phyloP scores from a whole-genome alignment of 495 filamentous ascomycete genomes.

The Saxophila tyrrhenica region DNA sequence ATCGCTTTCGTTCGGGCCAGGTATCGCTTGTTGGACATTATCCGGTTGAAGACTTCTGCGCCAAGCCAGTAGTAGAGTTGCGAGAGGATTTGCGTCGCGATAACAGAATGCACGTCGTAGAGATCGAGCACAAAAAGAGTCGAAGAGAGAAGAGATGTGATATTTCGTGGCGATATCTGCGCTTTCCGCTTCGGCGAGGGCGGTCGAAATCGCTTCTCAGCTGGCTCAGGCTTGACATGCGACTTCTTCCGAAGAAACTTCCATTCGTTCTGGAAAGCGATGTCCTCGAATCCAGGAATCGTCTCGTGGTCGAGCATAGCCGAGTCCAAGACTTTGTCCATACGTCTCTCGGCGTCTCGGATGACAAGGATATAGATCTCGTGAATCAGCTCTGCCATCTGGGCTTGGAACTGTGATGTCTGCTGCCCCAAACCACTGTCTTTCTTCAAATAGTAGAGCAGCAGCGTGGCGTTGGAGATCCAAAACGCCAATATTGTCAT shows the following conservation, averaged over 20 bases:
- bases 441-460: constrained; percentile 95
- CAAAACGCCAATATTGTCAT: constrained; percentile 99
- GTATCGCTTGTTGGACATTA: constrained; percentile 91
- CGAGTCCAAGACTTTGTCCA: constrained; percentile 87
- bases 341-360: constrained; percentile 87
- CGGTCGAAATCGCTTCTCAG: constrained; percentile 85
- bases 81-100: constrained; percentile 79
- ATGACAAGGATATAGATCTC: constrained; percentile 99
- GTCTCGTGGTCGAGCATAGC: constrained; percentile 98
- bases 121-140: constrained; percentile 95
- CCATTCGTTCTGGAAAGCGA: constrained; percentile 97
- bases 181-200: constrained; percentile 91
- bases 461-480: constrained; percentile 92
- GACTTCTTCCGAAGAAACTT: constrained; percentile 85
- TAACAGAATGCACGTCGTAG: constrained; percentile 97
- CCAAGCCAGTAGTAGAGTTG: constrained; percentile 96
- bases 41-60: constrained; percentile 93
- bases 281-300: constrained; percentile 91
- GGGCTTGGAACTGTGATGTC: constrained; percentile 81
- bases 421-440: constrained; percentile 70
- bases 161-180: constrained; percentile 84
- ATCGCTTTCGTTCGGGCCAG: constrained; percentile 95
- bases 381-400: constrained; percentile 89
- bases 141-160: constrained; percentile 92
- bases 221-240: constrained; percentile 70